These are phyloP conservation scores for Quercus robur DNA, from an alignment of 306 rosid species.

Conservation along the genomic window DNA sequence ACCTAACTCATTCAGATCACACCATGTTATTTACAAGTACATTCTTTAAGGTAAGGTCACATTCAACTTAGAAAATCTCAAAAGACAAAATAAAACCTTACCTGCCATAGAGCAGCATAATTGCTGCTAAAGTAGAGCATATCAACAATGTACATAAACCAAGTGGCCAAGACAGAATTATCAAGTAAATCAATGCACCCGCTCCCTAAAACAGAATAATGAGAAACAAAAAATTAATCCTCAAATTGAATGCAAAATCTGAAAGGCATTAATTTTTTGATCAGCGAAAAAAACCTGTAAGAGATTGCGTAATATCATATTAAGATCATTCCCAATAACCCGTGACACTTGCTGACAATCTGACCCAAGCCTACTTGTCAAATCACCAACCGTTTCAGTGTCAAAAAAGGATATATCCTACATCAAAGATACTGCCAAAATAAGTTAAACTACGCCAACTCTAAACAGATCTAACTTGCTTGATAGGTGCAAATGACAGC, in stretches of 20 bases:
- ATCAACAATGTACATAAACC: constrained; percentile 75
- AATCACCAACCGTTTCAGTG: constrained; percentile 89
- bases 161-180: constrained; percentile 85
- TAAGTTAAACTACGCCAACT: constrained; percentile 36
- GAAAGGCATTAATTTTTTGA: constrained; percentile 1
- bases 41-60: constrained; percentile 2
- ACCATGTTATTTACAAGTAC: background rate
- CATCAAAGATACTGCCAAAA: constrained; percentile 42
- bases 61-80: constrained; percentile 18
- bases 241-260: constrained; percentile 11
- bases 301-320: constrained; percentile 78
- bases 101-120: constrained; percentile 83
- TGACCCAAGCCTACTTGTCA: constrained; percentile 99
- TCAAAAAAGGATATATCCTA: constrained; percentile 98
- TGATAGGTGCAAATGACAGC: background rate
- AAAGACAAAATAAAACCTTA: constrained; percentile 35
- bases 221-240: constrained; percentile 16
- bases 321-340: constrained; percentile 96
- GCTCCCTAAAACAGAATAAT: constrained; percentile 51
- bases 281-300: constrained; percentile 63
- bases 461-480: constrained; percentile 15
- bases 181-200: constrained; percentile 78
- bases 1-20: background rate
- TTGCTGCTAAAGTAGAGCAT: constrained; percentile 66
- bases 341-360: constrained; percentile 98